These are phyloP conservation scores for Candida endomychidarum DNA, from an alignment of 805 yeast species.

Conservation along the genomic window DNA sequence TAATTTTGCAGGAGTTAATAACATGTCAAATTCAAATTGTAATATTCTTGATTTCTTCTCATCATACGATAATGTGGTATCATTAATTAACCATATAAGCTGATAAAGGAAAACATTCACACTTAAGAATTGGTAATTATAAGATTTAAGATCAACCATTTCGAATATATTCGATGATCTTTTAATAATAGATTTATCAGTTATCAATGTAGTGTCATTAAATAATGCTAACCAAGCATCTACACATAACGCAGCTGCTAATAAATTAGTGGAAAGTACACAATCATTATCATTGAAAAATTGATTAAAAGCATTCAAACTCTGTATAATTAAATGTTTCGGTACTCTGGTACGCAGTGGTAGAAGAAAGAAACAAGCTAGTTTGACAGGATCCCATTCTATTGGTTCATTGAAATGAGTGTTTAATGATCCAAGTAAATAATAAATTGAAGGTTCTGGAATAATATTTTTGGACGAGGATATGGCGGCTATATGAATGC, in stretches of 20 bases:
- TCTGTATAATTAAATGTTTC: conserved; percentile 6
- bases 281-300: conserved; percentile 6
- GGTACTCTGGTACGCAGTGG: conserved; percentile 17
- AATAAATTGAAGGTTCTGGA: conserved; percentile 12
- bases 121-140: conserved; percentile 18
- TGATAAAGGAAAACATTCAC: conserved; percentile 18
- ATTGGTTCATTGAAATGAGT: conserved; percentile 6
- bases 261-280: conserved; percentile 12
- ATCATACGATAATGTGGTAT: conserved; percentile 3
- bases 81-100: conserved; percentile 16
- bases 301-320: conserved; percentile 16
- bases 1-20: conserved; percentile 23
- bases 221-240: conserved; percentile 21
- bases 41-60: conserved; percentile 15
- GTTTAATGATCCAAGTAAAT: conserved; percentile 10
- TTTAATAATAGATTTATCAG: conserved; percentile 8
- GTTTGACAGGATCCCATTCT: conserved; percentile 16
- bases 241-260: conserved; percentile 19
- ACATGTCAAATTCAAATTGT: conserved; percentile 23
- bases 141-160: conserved; percentile 13
- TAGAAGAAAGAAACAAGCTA: conserved; percentile 20
- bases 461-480: conserved; percentile 13
- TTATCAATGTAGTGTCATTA: conserved; percentile 10
- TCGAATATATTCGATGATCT: conserved; percentile 8
- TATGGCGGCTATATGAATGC: conserved; percentile 19